These are phyloP conservation scores for Ceriops tagal DNA, from an alignment of 345 rosid genomes.

Conservation along the genomic window DNA sequence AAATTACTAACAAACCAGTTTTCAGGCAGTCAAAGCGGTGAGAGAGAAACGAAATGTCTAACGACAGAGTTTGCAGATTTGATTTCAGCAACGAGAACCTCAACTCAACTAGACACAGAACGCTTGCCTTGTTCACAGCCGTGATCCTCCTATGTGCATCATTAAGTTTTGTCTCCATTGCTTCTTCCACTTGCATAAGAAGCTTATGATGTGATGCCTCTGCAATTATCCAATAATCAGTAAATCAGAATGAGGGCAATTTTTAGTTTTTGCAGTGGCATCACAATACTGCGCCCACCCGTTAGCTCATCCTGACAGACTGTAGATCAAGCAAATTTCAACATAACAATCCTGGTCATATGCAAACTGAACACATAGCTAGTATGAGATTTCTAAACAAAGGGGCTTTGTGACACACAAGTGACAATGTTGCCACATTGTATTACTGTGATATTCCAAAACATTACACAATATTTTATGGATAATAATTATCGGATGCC, in stretches of 20 bases:
- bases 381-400: too few species aligned
- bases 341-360: too few species aligned
- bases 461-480: background rate
- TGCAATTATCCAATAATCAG: slow-evolving; percentile 29
- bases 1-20: background rate
- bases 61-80: too few species aligned
- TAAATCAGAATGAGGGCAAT: background rate
- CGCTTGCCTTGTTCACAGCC: slow-evolving; percentile 67
- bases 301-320: background rate
- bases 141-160: slow-evolving; percentile 59
- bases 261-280: background rate
- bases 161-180: slow-evolving; percentile 48
- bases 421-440: too few species aligned
- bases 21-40: too few species aligned
- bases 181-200: slow-evolving; percentile 59
- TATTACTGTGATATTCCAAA: background rate
- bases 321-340: too few species aligned
- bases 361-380: too few species aligned
- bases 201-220: slow-evolving; percentile 72
- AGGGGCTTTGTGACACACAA: background rate
- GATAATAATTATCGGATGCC: too few species aligned
- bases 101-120: slow-evolving; percentile 9
- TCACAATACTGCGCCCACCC: background rate
- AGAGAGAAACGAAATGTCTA: too few species aligned
- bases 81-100: too few species aligned